These are phyloP conservation scores for Escallonia rubra DNA, from an alignment of 129 eudicot species.

Conservation along the genomic window DNA sequence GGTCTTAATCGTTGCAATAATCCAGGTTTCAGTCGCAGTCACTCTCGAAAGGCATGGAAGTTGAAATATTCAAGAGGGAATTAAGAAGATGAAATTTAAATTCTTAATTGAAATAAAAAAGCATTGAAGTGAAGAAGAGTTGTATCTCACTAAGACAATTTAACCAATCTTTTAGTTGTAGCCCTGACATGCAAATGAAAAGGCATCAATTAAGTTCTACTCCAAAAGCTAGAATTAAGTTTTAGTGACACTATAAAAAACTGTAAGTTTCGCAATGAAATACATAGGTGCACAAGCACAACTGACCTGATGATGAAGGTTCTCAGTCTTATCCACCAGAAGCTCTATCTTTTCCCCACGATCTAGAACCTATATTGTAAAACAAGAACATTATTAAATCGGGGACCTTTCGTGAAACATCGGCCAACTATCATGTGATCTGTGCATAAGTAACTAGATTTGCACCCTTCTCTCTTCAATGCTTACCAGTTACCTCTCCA, in stretches of 20 bases:
- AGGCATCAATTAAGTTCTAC: too few relatives aligned
- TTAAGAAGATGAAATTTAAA: not conserved
- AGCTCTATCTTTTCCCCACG: conserved; percentile 49
- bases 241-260: too few relatives aligned
- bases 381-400: not conserved
- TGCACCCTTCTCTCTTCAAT: too few relatives aligned
- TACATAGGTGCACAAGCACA: not conserved
- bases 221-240: too few relatives aligned
- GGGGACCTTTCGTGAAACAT: not conserved
- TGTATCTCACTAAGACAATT: not conserved
- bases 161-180: too few relatives aligned
- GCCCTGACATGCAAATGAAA: too few relatives aligned
- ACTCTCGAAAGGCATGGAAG: too few relatives aligned
- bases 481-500: too few relatives aligned
- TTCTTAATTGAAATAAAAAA: not conserved
- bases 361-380: conserved; percentile 33
- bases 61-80: not conserved
- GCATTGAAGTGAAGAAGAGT: too few relatives aligned
- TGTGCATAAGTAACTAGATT: too few relatives aligned
- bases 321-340: conserved; percentile 48
- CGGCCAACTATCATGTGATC: not conserved
- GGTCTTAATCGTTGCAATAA: too few relatives aligned
- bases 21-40: too few relatives aligned
- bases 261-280: not conserved
- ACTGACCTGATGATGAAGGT: conserved; percentile 42